Evolutionary conservation across 2,329 filamentous ascomycete genomes (phyloP).

Genomic region (Ramichloridium luteum): DNA sequence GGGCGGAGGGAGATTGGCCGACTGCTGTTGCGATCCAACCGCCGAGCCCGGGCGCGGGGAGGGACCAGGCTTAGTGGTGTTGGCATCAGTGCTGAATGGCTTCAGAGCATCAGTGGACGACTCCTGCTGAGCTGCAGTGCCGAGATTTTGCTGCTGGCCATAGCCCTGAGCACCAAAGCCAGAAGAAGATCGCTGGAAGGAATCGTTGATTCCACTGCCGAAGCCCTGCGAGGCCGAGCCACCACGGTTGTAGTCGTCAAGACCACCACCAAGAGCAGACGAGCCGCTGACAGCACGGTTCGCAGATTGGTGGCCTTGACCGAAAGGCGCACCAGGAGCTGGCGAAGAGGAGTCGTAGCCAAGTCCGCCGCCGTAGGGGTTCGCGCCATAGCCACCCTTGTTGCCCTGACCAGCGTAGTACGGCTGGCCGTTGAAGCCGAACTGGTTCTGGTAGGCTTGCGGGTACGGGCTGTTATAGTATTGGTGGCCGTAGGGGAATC

Average conservation of each 20-base stretch:
- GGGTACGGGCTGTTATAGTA: constrained; percentile 53
- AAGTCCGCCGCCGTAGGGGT: not conserved
- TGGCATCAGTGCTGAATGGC: constrained; percentile 35
- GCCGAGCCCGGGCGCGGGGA: constrained; percentile 53
- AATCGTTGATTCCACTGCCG: constrained; percentile 43
- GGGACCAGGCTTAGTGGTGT: constrained; percentile 43
- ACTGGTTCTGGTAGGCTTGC: constrained; percentile 51
- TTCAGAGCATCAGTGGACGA: constrained; percentile 32
- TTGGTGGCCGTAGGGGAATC: constrained; percentile 48
- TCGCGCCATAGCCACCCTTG: not conserved
- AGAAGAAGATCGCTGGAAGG: constrained; percentile 47
- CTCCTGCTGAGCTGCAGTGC: constrained; percentile 35
- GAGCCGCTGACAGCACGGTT: constrained; percentile 34
- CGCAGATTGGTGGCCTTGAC: constrained; percentile 27
- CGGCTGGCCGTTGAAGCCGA: constrained; percentile 39
- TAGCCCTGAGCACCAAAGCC: constrained; percentile 42
- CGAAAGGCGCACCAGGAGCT: constrained; percentile 45
- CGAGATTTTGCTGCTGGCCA: constrained; percentile 34
- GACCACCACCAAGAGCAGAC: constrained; percentile 31
- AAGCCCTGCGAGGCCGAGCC: constrained; percentile 42
- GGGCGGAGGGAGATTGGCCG: constrained; percentile 39
- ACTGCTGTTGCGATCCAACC: constrained; percentile 43
- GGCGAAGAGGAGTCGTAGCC: constrained; percentile 46
- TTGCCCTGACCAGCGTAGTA: constrained; percentile 1
- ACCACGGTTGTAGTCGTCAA: constrained; percentile 46